Evolutionary conservation across 768 basidiomycete species (phyloP), one percentile per base, ranked within the genome.

Genomic region (Tricholoma matsutake): DNA sequence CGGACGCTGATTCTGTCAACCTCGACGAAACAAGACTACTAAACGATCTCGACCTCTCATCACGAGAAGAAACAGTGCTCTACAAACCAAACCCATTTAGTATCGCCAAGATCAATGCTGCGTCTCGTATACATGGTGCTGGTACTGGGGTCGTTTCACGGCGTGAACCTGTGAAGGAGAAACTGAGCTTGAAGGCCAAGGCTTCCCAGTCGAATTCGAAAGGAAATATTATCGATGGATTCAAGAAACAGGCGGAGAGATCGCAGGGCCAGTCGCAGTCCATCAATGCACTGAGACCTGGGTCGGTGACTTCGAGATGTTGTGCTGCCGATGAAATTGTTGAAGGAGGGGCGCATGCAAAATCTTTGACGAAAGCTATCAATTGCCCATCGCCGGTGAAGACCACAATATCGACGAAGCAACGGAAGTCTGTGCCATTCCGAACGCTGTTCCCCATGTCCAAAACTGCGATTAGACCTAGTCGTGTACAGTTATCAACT

Each of bases 1-100:
- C 67, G 10, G 52, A 53, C n/a, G 55, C 29, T 22, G 60, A 64
- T n/a, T 13, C 43, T 29, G 57, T 41, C 18, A 51, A 34, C 16
- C 8, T 11, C 20, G 66, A 70, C 22, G 72, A 76, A 58, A 61
- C 64, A 29, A 62, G 66, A 39, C 62, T 75, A 7, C 49, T 83
- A 53, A 72, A 79, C 2, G 84, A 86, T 22, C 69, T 91, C 3
- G 22, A 25, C 22, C 72, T 91, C 1, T 81, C 86, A 0, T 67
- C 75, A 1, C 78, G 91, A 18, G 74, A 82, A 56, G 91, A 92
- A 57, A 71, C 78, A 32, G 89, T 25, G 22, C 69, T 75, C 6
- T 91, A 86, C 75, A 88, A 84, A 54, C 83, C 89, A 0, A 92
- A 91, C 67, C 91, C 91, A 0, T 93, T 90, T 81, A 84, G 83